Evolutionary conservation across 2,329 filamentous ascomycete genomes (phyloP).

Genomic region (Knufia petricola): DNA sequence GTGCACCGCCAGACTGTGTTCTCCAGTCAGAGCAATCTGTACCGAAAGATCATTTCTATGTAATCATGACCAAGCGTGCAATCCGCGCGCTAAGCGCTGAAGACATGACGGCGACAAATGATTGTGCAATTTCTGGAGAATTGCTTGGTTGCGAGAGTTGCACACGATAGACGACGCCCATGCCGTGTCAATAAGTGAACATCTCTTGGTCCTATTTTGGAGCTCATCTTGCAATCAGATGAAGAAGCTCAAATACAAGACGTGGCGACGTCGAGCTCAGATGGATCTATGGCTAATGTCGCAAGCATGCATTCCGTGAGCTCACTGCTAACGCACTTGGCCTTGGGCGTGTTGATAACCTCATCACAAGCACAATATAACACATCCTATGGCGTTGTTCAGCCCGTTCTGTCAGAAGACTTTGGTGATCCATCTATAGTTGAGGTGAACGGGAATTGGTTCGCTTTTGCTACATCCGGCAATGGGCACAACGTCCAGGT

Average conservation of each 20-base stretch:
- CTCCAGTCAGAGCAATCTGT: neutral
- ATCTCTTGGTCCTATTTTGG: neutral
- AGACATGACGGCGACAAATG: too few relatives aligned
- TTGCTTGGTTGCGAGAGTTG: neutral
- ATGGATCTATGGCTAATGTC: neutral
- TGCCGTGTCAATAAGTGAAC: neutral
- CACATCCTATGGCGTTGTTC: neutral
- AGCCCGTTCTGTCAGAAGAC: conserved; percentile 28
- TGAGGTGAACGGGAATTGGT: conserved; percentile 40
- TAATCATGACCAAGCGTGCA: neutral
- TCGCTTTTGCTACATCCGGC: conserved; percentile 45
- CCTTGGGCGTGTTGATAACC: neutral
- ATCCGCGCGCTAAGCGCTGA: too few relatives aligned
- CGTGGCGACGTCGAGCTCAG: neutral
- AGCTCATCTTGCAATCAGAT: neutral
- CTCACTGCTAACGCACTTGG: neutral
- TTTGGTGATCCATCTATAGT: conserved; percentile 48
- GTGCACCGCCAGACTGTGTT: neutral
- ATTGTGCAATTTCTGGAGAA: too few relatives aligned
- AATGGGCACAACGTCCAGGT: conserved; percentile 44
- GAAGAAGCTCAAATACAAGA: neutral
- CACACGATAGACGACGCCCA: neutral
- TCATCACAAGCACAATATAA: neutral
- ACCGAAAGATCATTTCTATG: neutral
- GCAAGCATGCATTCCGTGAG: neutral